Base-by-base conservation (phyloP, 257 asterid species). In the Anisodus tanguticus region DNA sequence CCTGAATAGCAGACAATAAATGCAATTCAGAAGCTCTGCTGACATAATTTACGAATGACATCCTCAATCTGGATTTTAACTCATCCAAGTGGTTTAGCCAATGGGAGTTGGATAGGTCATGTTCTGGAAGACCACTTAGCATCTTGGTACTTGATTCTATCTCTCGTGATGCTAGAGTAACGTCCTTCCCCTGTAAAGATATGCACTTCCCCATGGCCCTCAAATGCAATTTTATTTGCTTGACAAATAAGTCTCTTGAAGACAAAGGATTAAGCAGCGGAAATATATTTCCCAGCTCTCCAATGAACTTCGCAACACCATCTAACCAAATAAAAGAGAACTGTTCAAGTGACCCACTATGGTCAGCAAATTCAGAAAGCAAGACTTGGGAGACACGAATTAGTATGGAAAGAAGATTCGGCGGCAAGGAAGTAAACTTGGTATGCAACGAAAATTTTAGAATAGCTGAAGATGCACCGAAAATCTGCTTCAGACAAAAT, bases 121-220 rank as follows among this genome's bases (percentile, higher is more conserved):
- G 67, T 72, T 84, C 88, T 59, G 81, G 72, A 51, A 31, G 85
- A 87, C 84, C 84, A 74, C 83, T 79, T 88, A 90, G 86, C 90
- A 84, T 80, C 84, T 84, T 88, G 67, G 91, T 85, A 85, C 82
- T 89, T 80, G 91, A 89, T 63, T 89, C 94, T 43, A 89, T 85
- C 88, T 91, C 96, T 60, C 90, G 91, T 81, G 94, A 91, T 80
- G 92, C 93, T 82, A 93, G 86, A 89, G 88, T 86, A 85, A 96
- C 95, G 53, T 90, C 85, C 89, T 91, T 96, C 69, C 97, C 94
- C 88, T 93, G 95, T 74, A 93, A 89, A 78, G 89, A 90, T 77
- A 94, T 96, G 93, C 99, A 96, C 88, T 93, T 92, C 37, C 98
- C 99, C 39, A 94, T 90, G 84, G 90, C 91, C 91, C 85, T 90